Evolutionary conservation across 2,329 filamentous ascomycete species (phyloP).

Genomic region (Apiospora kogelbergensis): DNA sequence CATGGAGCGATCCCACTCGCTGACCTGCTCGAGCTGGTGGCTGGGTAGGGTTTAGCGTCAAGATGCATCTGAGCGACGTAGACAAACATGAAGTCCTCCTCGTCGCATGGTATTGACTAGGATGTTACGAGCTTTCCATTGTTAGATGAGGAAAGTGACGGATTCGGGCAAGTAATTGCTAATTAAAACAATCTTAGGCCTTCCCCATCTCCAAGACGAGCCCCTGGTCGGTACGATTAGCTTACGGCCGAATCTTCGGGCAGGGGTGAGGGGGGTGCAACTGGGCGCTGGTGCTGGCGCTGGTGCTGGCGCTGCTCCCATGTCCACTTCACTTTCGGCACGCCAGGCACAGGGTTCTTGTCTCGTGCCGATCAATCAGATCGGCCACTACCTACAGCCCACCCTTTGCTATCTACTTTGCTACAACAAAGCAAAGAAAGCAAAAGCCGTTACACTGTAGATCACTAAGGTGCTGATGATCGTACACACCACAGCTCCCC

Average conservation of each 20-base stretch:
- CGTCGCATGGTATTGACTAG: neutral
- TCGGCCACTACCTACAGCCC: neutral
- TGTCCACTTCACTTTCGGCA: neutral
- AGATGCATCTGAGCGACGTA: neutral
- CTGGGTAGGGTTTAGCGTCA: neutral
- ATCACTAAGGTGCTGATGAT: constrained; percentile 2
- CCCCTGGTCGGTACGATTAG: neutral
- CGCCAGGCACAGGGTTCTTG: neutral
- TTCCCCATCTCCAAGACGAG: neutral
- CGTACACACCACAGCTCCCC: neutral
- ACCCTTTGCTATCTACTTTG: neutral
- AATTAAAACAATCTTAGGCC: constrained; percentile 1
- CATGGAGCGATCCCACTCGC: neutral
- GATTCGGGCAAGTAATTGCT: neutral
- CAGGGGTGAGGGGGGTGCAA: neutral
- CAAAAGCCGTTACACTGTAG: neutral
- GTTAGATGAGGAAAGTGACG: neutral
- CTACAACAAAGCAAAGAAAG: neutral
- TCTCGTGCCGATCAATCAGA: neutral
- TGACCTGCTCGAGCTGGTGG: neutral
- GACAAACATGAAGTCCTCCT: neutral
- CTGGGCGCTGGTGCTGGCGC: too few relatives aligned
- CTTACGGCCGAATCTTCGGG: neutral
- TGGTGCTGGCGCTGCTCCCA: too few relatives aligned
- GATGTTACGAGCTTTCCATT: neutral